These are phyloP conservation scores for Arabis hirsuta DNA, from an alignment of 345 rosid genomes.

Conservation along the genomic window DNA sequence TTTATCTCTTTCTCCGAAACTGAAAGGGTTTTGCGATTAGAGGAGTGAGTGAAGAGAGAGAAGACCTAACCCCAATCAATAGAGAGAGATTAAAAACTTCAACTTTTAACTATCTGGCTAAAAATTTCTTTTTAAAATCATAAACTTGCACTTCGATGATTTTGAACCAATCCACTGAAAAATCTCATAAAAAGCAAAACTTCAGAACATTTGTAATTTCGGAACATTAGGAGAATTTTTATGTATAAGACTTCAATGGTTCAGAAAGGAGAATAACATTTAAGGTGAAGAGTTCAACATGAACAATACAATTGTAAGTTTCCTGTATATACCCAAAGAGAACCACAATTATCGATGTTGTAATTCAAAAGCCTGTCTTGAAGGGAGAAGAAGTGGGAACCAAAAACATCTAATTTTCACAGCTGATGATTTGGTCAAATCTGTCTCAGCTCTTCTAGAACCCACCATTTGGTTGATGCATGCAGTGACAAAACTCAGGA, in stretches of 20 bases:
- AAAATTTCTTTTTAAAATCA: not conserved
- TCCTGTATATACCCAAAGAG: constrained; percentile 5
- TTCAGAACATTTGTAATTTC: not conserved
- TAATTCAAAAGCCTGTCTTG: constrained; percentile 19
- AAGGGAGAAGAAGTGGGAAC: constrained; percentile 23
- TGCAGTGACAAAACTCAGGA: constrained; percentile 15
- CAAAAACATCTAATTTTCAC: constrained; percentile 13
- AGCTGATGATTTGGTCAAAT: constrained; percentile 23
- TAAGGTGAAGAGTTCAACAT: constrained; percentile 5
- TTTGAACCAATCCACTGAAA: not conserved
- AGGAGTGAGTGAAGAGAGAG: constrained; percentile 1
- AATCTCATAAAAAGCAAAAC: not conserved
- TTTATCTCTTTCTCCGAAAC: constrained; percentile 11
- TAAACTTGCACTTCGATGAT: not conserved
- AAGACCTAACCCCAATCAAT: constrained; percentile 27
- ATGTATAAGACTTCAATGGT: constrained; percentile 3
- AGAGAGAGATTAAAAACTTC: not conserved
- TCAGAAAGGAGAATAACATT: constrained; percentile 14
- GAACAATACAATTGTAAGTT: constrained; percentile 16
- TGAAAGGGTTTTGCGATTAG: constrained; percentile 27
- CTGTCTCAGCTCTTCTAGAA: constrained; percentile 34
- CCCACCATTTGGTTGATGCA: constrained; percentile 11
- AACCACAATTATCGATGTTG: constrained; percentile 6
- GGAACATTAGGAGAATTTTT: not conserved
- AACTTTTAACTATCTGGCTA: not conserved